These are phyloP conservation scores for Erythrobasidium yunnanense DNA, from an alignment of 768 basidiomycete genomes.

Conservation along the genomic window DNA sequence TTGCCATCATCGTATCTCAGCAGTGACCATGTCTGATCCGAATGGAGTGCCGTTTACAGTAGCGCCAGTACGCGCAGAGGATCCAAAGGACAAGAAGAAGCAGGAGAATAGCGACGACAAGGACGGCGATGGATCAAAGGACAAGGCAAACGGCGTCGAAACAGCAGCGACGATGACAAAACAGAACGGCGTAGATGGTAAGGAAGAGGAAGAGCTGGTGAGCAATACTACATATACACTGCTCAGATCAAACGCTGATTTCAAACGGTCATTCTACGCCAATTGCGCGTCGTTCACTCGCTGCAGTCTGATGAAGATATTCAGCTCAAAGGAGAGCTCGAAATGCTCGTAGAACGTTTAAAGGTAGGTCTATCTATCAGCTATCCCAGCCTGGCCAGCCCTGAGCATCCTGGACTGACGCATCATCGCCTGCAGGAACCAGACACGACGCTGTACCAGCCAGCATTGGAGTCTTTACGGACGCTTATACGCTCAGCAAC, in stretches of 20 bases:
- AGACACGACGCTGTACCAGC: conserved; percentile 68
- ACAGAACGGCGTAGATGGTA: neutral
- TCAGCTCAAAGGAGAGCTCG: conserved; percentile 82
- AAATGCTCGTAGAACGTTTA: conserved; percentile 89
- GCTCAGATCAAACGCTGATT: neutral
- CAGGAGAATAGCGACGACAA: conserved; percentile 26
- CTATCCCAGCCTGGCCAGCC: neutral
- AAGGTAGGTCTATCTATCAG: conserved; percentile 50
- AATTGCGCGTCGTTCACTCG: neutral
- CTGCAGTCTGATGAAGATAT: conserved; percentile 79
- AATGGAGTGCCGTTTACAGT: conserved; percentile 30
- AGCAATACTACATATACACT: neutral
- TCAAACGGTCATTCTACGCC: neutral
- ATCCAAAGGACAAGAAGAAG: conserved; percentile 19
- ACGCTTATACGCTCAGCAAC: conserved; percentile 91
- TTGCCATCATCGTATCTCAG: neutral
- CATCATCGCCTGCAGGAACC: conserved; percentile 52
- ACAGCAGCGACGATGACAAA: neutral
- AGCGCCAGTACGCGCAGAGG: conserved; percentile 28
- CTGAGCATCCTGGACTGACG: too few relatives aligned
- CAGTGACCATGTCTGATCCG: conserved; percentile 20
- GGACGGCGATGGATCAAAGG: conserved; percentile 1
- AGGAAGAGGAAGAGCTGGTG: conserved; percentile 22
- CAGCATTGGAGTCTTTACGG: conserved; percentile 84
- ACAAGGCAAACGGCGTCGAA: conserved; percentile 25